Evolutionary conservation across 345 rosid genomes (phyloP).

Genomic region (Triadica sebifera): DNA sequence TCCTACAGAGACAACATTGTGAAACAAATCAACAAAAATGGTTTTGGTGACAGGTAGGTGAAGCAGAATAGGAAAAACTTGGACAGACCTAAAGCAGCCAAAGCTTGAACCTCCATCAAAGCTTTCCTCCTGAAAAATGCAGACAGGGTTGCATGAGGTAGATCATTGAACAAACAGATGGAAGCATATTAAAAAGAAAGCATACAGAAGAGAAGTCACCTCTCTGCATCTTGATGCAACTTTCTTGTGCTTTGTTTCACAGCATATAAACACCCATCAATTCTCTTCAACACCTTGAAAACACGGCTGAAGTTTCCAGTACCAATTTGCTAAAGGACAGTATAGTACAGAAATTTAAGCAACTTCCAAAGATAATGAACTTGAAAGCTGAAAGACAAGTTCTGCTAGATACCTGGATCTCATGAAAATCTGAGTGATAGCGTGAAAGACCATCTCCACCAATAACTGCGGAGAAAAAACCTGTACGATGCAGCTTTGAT

Average conservation of each 20-base stretch:
- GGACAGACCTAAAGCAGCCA: slow-evolving; percentile 82
- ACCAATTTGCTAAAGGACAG: slow-evolving; percentile 72
- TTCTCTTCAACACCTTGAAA: slow-evolving; percentile 87
- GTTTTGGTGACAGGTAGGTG: not conserved
- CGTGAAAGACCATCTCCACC: slow-evolving; percentile 94
- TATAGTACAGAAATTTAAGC: slow-evolving; percentile 1
- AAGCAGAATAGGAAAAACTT: not conserved
- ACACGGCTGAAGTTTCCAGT: slow-evolving; percentile 82
- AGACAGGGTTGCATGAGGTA: slow-evolving; percentile 10
- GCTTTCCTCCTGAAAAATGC: slow-evolving; percentile 72
- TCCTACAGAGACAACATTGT: slow-evolving; percentile 41
- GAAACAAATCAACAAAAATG: slow-evolving; percentile 8
- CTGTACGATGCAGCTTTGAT: slow-evolving; percentile 39
- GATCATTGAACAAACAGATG: slow-evolving; percentile 3
- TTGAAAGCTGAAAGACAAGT: not conserved
- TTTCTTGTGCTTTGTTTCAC: slow-evolving; percentile 72
- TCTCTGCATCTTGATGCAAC: slow-evolving; percentile 69
- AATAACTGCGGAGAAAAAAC: slow-evolving; percentile 50
- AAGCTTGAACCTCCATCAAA: slow-evolving; percentile 98
- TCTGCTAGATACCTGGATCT: slow-evolving; percentile 61
- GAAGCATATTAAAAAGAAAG: slow-evolving; percentile 1
- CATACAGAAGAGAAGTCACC: slow-evolving; percentile 36
- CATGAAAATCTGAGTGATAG: slow-evolving; percentile 88
- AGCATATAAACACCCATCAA: slow-evolving; percentile 95
- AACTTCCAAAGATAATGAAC: not conserved